Base-by-base conservation (phyloP, 371 early-diverging fungal genomes). In the Syncephalastrum sp. region DNA sequence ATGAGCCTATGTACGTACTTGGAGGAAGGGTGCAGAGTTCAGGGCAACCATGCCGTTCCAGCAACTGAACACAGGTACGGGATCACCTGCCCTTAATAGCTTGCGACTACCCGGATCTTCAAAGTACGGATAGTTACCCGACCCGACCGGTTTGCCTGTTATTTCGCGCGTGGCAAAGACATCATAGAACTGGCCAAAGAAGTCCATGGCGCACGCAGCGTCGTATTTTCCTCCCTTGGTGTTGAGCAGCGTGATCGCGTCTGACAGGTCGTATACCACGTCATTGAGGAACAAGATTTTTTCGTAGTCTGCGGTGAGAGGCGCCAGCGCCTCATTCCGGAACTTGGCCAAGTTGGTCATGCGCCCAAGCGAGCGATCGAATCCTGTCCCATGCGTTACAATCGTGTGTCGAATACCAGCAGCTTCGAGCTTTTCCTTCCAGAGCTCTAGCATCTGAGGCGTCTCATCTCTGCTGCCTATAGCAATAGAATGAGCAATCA, bases 1-100 rank as follows among this genome's bases (percentile, higher is more conserved):
- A 46, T 46, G 21, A 21, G 21, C 21, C 21, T 21, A 21, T 21
- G 15, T 54, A n/a, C 33, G 3, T 6, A 55, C 55, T 45, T 54
- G 42, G 13, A 57, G 14, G 45, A 65, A 61, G 16, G 61, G 61
- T 14, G 47, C 27, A 19, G 59, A 50, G 23, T 61, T 54, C 21
- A 70, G 42, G 8, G 54, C 61, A 12, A 57, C 62, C 62, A 65
- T 62, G 42, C 71, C 71, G 33, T 64, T 64, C 71, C 71, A 70
- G 47, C 71, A 70, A 27, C 65, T 64, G 53, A 64, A 70, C 10
- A 70, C 71, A 13, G 64, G 67, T 12, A 70, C 57, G 1, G 49
- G 53, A 17, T 62, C 33, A 15, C 53, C 51, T 12, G 46, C 24
- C 3, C 43, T 24, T 5, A 67, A 33, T 5, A 70, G 51, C 15